A percentile compares a stretch with the other conserved stretches of the same genome.
Conservation (phyloP, 139 green algal species). For the Chlorella vulgaris region DNA sequence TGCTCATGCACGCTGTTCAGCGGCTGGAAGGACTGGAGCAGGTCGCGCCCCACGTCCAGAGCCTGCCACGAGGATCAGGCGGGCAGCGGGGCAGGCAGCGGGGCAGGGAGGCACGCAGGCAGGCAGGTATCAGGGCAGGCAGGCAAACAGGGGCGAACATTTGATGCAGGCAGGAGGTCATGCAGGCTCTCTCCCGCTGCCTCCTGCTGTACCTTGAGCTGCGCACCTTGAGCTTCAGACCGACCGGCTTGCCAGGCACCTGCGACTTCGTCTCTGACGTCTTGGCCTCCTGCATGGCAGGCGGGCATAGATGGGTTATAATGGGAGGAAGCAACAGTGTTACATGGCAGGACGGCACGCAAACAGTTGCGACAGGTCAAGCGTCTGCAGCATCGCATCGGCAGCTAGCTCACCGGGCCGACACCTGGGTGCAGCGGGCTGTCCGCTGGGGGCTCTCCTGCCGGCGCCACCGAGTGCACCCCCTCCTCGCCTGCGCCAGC, state of each 20-base stretch:
- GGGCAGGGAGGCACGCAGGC: neutral
- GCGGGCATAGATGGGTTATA: too few relatives aligned
- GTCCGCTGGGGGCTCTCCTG: neutral
- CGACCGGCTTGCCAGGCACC: constrained; percentile 13
- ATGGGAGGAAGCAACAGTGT: too few relatives aligned
- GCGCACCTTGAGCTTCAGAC: neutral
- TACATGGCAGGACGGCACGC: too few relatives aligned
- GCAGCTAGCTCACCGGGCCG: constrained; percentile 4
- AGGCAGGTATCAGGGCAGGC: too few relatives aligned
- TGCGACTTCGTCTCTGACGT: constrained; percentile 11
- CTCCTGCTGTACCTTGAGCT: neutral
- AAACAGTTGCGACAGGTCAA: too few relatives aligned
- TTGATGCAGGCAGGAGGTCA: neutral
- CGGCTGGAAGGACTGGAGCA: constrained; percentile 34
- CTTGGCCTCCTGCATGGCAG: constrained; percentile 7
- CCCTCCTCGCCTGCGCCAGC: neutral
- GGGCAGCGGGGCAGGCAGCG: neutral
- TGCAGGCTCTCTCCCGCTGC: neutral
- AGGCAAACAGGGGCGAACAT: too few relatives aligned
- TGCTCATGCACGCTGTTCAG: constrained; percentile 38
- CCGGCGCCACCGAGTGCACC: neutral
- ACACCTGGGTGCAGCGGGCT: constrained; percentile 9
- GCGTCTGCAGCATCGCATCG: too few relatives aligned
- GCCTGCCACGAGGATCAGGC: neutral
- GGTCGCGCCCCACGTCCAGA: constrained; percentile 30